phyloP scores from a whole-genome alignment of 495 filamentous ascomycete species.

The Tetracladium marchalianum region DNA sequence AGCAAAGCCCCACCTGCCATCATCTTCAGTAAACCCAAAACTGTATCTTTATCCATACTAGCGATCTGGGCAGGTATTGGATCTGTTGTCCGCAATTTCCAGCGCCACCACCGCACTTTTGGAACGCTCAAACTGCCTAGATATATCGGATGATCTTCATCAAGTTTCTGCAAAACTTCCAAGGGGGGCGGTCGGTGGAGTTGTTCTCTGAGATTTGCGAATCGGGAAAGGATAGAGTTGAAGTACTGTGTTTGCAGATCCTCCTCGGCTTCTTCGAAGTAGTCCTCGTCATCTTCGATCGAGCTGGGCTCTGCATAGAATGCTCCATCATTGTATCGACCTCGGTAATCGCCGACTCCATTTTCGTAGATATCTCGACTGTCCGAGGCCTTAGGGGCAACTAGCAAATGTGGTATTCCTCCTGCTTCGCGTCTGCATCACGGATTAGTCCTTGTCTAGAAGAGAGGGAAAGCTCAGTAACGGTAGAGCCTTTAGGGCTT shows the following conservation, averaged over 20 bases:
- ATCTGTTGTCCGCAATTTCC: slow-evolving; percentile 36
- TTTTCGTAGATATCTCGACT: slow-evolving; percentile 31
- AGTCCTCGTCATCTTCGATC: slow-evolving; percentile 5
- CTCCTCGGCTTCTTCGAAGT: slow-evolving; percentile 19
- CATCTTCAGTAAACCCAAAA: slow-evolving; percentile 49
- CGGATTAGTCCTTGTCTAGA: slow-evolving; percentile 14
- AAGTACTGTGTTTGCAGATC: slow-evolving; percentile 52
- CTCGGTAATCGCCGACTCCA: slow-evolving; percentile 39
- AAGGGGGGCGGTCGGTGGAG: slow-evolving; percentile 45
- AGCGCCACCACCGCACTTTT: slow-evolving; percentile 36
- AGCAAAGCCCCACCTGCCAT: slow-evolving; percentile 36
- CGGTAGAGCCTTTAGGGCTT: slow-evolving; percentile 17
- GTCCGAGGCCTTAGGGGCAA: slow-evolving; percentile 21
- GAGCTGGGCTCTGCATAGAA: slow-evolving; percentile 43
- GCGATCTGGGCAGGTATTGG: slow-evolving; percentile 61
- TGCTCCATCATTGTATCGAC: slow-evolving; percentile 62
- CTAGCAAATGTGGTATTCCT: slow-evolving; percentile 28
- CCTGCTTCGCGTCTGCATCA: slow-evolving; percentile 27
- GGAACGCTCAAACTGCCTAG: slow-evolving; percentile 34
- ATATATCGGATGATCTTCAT: slow-evolving; percentile 45
- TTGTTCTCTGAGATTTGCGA: slow-evolving; percentile 44
- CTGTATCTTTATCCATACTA: slow-evolving; percentile 51
- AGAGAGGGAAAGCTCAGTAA: slow-evolving; percentile 18
- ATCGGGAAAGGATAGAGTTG: slow-evolving; percentile 49
- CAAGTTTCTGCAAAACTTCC: slow-evolving; percentile 37